Conservation (phyloP, 2,329 filamentous ascomycete genomes). For the Verticillium nonalfalfae region DNA sequence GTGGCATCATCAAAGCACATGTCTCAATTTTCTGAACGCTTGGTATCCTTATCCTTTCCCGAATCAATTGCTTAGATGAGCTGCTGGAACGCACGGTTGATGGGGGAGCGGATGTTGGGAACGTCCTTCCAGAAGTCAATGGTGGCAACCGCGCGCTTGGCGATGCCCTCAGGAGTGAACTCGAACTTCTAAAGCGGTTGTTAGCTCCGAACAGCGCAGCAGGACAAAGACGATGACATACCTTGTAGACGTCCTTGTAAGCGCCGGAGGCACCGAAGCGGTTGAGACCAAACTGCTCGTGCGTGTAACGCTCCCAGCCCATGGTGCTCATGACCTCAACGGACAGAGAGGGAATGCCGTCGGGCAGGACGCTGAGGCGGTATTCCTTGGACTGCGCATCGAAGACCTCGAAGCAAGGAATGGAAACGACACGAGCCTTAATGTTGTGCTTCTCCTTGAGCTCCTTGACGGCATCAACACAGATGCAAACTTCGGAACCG, state of each 20-base stretch:
- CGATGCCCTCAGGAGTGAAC: conserved; percentile 94
- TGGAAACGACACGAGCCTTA: conserved; percentile 85
- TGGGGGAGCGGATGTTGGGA: conserved; percentile 81
- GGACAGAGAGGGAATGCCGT: conserved; percentile 86
- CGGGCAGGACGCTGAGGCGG: conserved; percentile 84
- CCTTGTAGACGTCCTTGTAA: conserved; percentile 97
- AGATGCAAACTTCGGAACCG: conserved; percentile 92
- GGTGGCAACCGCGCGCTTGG: conserved; percentile 88
- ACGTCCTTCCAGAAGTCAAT: conserved; percentile 97
- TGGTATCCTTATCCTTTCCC: neutral
- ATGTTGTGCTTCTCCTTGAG: conserved; percentile 84
- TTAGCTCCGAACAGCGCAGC: conserved; percentile 21
- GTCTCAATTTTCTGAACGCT: neutral
- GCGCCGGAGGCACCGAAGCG: conserved; percentile 95
- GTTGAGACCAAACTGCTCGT: conserved; percentile 99
- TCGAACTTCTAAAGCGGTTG: conserved; percentile 77
- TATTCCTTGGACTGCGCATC: conserved; percentile 93
- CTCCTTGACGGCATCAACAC: conserved; percentile 85
- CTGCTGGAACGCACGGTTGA: conserved; percentile 98
- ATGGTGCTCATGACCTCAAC: conserved; percentile 97
- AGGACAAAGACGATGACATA: conserved; percentile 28
- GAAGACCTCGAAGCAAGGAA: conserved; percentile 97
- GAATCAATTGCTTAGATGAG: conserved; percentile 60
- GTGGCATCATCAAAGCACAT: conserved; percentile 7
- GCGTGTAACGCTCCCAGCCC: conserved; percentile 98